Percentiles rank a stretch among this genome's conserved stretches.
Evolutionary conservation across 371 early-diverging fungal species (phyloP).

Genomic region (Coemansia sp.): DNA sequence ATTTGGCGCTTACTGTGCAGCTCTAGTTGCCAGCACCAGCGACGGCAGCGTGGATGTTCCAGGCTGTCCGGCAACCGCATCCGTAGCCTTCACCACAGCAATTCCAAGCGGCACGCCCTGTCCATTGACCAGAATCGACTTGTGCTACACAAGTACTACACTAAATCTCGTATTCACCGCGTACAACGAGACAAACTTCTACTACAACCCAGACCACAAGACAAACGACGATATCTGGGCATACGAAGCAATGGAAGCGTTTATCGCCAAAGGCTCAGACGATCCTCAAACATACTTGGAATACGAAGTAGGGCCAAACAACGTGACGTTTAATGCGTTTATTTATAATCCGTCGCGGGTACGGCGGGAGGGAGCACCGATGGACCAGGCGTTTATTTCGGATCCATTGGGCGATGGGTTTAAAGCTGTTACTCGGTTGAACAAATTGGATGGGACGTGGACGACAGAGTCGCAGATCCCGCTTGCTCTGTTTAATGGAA

Average conservation of each 20-base stretch:
- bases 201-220: constrained; percentile 29
- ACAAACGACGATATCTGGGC: constrained; percentile 50
- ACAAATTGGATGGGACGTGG: constrained; percentile 23
- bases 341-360: constrained; percentile 39
- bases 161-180: constrained; percentile 37
- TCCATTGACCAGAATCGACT: constrained; percentile 28
- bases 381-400: constrained; percentile 37
- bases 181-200: constrained; percentile 31
- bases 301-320: constrained; percentile 45
- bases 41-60: constrained; percentile 25
- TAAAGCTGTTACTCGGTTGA: constrained; percentile 15
- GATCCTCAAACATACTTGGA: constrained; percentile 47
- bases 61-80: constrained; percentile 22
- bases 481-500: constrained; percentile 42
- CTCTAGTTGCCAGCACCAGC: not conserved
- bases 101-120: constrained; percentile 31
- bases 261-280: constrained; percentile 36
- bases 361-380: constrained; percentile 24
- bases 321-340: constrained; percentile 42
- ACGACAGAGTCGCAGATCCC: constrained; percentile 27
- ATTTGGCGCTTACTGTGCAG: not conserved
- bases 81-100: constrained; percentile 25
- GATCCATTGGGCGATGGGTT: constrained; percentile 45
- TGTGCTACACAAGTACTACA: constrained; percentile 38
- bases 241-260: constrained; percentile 49